Percentiles rank a stretch among this genome's conserved stretches.
These are phyloP conservation scores for Breynia disticha DNA, from an alignment of 441 rosid species.

Conservation along the genomic window DNA sequence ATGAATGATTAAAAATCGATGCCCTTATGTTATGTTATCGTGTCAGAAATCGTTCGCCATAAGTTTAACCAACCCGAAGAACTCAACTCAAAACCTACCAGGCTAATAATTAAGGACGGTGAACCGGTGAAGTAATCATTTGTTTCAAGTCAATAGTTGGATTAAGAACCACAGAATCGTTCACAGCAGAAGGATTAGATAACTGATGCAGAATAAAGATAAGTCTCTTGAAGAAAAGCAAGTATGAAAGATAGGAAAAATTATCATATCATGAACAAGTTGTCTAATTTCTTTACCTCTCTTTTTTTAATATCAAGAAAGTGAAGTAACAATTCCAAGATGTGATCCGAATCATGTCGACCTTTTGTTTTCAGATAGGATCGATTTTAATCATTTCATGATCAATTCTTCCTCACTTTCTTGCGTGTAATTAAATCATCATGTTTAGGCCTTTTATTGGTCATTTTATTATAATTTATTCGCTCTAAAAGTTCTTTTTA, in stretches of 20 bases:
- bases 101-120: too few species aligned
- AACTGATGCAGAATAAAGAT: slow-evolving; percentile 5
- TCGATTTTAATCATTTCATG: slow-evolving; percentile 4
- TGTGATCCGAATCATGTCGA: slow-evolving; percentile 6
- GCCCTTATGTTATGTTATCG: too few species aligned
- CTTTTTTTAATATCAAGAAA: slow-evolving; percentile 1
- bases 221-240: neutral
- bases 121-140: slow-evolving; percentile 6
- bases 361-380: slow-evolving; percentile 9
- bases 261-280: slow-evolving; percentile 11
- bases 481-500: too few species aligned
- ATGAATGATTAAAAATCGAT: too few species aligned
- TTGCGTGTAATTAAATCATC: neutral
- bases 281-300: neutral
- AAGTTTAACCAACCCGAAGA: too few species aligned
- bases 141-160: slow-evolving; percentile 7
- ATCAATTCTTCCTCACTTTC: slow-evolving; percentile 6
- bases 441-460: too few species aligned
- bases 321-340: slow-evolving; percentile 12
- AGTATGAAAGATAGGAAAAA: neutral
- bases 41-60: too few species aligned
- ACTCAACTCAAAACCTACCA: too few species aligned
- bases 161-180: slow-evolving; percentile 12
- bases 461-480: too few species aligned
- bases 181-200: slow-evolving; percentile 12